Evolutionary conservation across 2,329 filamentous ascomycete genomes (phyloP).

Genomic region (Alternaria arbusti): DNA sequence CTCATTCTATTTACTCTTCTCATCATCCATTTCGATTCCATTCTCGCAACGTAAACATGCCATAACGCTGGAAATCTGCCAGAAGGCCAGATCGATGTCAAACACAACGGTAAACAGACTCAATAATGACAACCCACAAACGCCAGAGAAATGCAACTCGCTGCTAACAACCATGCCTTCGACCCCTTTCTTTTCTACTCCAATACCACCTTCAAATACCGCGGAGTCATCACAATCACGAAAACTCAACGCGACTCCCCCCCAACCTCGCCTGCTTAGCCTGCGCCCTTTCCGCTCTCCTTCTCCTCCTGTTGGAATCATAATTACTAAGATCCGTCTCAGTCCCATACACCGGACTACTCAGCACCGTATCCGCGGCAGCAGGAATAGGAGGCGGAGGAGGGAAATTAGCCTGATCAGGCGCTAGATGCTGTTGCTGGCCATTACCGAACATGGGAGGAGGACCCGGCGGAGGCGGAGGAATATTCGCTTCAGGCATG

Average conservation of each 20-base stretch:
- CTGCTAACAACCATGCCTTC: neutral
- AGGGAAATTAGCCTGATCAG: slow-evolving; percentile 22
- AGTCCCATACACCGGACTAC: slow-evolving; percentile 47
- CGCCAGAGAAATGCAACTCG: slow-evolving; percentile 4
- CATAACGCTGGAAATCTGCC: neutral
- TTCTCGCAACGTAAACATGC: neutral
- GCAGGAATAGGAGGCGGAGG: slow-evolving; percentile 46
- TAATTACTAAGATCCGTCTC: slow-evolving; percentile 49
- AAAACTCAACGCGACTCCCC: slow-evolving; percentile 50
- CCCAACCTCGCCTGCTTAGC: slow-evolving; percentile 44
- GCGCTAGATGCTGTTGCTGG: slow-evolving; percentile 5
- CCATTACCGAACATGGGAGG: slow-evolving; percentile 28
- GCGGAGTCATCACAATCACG: slow-evolving; percentile 29
- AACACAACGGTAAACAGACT: too few species aligned
- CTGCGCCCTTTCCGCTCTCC: slow-evolving; percentile 49
- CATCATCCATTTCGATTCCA: neutral
- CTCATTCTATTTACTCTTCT: neutral
- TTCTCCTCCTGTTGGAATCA: slow-evolving; percentile 47
- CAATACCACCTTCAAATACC: neutral
- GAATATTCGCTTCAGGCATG: slow-evolving; percentile 39
- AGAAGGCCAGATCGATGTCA: neutral
- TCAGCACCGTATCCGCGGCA: slow-evolving; percentile 40
- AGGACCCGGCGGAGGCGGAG: slow-evolving; percentile 41
- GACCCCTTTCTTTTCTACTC: neutral
- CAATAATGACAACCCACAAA: neutral